Base-by-base conservation (phyloP, 192 early-diverging fungal species). In the Backusella tuberculispora region DNA sequence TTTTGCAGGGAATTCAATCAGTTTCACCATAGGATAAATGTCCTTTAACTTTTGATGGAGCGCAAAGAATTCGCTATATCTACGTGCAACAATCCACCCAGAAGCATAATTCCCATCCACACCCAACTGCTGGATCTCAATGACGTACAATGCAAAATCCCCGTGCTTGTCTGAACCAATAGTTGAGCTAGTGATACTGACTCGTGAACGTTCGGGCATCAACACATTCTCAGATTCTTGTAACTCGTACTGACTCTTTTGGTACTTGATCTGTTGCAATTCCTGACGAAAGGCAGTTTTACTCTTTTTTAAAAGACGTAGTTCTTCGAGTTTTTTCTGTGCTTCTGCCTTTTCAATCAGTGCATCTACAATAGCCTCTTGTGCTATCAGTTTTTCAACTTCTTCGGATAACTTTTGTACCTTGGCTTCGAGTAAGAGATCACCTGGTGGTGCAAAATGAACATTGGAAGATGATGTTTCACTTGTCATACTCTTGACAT, bases 41-140 rank as follows among this genome's bases (percentile, higher is more conserved):
- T 81, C 75, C 37, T 86, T 87, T 26, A 98, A 81, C 10, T 84
- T 80, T 40, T 90, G 89, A 74, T 98, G 95, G 74, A 98, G 80
- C 0, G 87, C 84, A 67, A 90, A 87, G 78, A 98, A 97, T 81
- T 98, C 95, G n/a, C 88, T 88, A 79, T 94, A 96, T 4, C 96
- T 81, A 7, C 94, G 85, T 2, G 85, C 84, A n/a, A 93, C 89
- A 17, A 93, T 85, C 93, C 93, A 94, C 4, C 92, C 90, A 0
- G 87, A 90, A 1, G 83, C 82, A 79, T 75, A 84, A 8, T 83
- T 80, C 8, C 87, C 87, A 48, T 85, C 81, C 4, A 79, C 68
- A 45, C 81, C 81, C 13, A 87, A 69, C 66, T 92, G 89, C 69
- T 92, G 89, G 10, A 94, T 82, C 71, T 94, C 92, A 71, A 94